These are phyloP conservation scores for Phytophthora idaei DNA, from an alignment of 352 stramenopile genomes.

Conservation along the genomic window DNA sequence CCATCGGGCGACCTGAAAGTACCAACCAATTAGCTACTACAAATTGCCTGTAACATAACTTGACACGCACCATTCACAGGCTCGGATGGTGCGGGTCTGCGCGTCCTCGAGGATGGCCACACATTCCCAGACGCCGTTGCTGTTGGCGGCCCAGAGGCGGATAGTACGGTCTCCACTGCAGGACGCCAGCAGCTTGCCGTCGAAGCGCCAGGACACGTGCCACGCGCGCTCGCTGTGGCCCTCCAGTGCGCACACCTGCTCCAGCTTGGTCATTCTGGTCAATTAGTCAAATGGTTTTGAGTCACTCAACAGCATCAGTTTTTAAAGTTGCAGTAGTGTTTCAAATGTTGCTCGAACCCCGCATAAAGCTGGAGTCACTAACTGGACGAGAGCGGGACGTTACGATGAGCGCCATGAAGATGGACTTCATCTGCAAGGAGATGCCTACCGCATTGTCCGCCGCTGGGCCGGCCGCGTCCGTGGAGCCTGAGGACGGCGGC, in stretches of 20 bases:
- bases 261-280: slow-evolving; percentile 27
- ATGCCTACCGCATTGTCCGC: slow-evolving; percentile 22
- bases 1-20: slow-evolving; percentile 69
- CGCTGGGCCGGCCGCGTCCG: background rate
- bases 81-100: slow-evolving; percentile 95
- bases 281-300: background rate
- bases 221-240: slow-evolving; percentile 91
- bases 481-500: slow-evolving; percentile 45
- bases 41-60: background rate
- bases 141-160: slow-evolving; percentile 75
- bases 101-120: slow-evolving; percentile 93
- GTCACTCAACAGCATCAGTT: background rate
- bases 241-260: slow-evolving; percentile 66
- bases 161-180: slow-evolving; percentile 92
- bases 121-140: slow-evolving; percentile 81
- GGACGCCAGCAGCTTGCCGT: slow-evolving; percentile 87
- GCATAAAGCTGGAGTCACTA: slow-evolving; percentile 12
- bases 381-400: slow-evolving; percentile 14
- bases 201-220: slow-evolving; percentile 90
- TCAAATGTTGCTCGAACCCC: background rate
- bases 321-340: background rate
- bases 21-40: background rate
- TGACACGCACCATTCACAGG: slow-evolving; percentile 88
- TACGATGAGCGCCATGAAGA: slow-evolving; percentile 80
- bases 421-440: slow-evolving; percentile 85